Evolutionary conservation across 768 basidiomycete species (phyloP).

Genomic region (Psilocybe tampanensis): DNA sequence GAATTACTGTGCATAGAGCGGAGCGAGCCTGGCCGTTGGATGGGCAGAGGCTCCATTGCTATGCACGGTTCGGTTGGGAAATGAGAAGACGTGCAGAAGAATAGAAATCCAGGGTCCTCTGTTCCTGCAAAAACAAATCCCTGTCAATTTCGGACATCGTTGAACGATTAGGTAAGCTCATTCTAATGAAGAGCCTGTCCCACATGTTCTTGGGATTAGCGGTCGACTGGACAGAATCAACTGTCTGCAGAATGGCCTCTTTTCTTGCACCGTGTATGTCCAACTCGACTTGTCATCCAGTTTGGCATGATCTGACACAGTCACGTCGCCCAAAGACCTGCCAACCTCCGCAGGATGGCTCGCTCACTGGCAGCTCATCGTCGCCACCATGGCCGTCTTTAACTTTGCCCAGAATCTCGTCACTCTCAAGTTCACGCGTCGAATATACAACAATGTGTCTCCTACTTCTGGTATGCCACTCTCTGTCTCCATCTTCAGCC

Average conservation of each 20-base stretch:
- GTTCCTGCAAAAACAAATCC: conserved; percentile 17
- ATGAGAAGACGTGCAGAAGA: conserved; percentile 6
- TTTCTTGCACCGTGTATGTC: conserved; percentile 25
- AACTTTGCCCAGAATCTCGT: conserved; percentile 85
- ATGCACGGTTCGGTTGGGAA: conserved; percentile 8
- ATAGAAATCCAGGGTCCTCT: conserved; percentile 13
- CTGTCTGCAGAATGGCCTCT: conserved; percentile 18
- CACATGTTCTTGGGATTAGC: neutral
- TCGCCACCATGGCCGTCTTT: conserved; percentile 77
- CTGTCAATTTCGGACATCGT: conserved; percentile 6
- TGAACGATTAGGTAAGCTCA: conserved; percentile 16
- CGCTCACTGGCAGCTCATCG: conserved; percentile 87
- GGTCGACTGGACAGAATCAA: conserved; percentile 10
- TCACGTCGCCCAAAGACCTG: conserved; percentile 44
- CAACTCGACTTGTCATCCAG: neutral
- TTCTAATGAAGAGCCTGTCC: neutral
- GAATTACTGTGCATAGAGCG: conserved; percentile 53
- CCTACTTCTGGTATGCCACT: conserved; percentile 35
- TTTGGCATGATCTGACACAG: neutral
- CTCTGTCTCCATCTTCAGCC: neutral
- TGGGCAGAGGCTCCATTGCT: conserved; percentile 17
- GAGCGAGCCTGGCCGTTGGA: conserved; percentile 39
- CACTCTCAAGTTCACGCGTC: conserved; percentile 76
- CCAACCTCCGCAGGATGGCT: conserved; percentile 72
- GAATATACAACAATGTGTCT: conserved; percentile 64